These are phyloP conservation scores for Talaromyces sp. DNA, from an alignment of 2,329 filamentous ascomycete genomes.

Conservation along the genomic window DNA sequence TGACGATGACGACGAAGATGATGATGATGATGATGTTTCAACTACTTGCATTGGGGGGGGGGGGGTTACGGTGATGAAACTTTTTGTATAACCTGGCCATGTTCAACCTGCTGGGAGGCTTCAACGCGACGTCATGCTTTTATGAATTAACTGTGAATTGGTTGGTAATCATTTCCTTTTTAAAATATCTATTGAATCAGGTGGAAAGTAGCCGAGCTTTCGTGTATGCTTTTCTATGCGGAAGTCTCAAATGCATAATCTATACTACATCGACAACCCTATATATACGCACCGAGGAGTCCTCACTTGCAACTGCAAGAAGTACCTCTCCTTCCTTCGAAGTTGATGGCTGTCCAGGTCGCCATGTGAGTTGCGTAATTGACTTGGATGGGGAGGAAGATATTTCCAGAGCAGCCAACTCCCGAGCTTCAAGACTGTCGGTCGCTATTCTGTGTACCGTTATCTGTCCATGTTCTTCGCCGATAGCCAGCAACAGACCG, in stretches of 20 bases:
- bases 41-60: slow-evolving; percentile 20
- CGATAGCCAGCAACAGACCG: slow-evolving; percentile 41
- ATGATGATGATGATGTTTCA: slow-evolving; percentile 15
- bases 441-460: slow-evolving; percentile 39
- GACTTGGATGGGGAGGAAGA: slow-evolving; percentile 58
- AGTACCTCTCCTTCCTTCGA: slow-evolving; percentile 3
- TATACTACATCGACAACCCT: slow-evolving; percentile 32
- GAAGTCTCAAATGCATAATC: slow-evolving; percentile 14
- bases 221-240: neutral
- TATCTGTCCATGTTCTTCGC: slow-evolving; percentile 47
- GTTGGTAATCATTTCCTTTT: neutral
- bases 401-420: slow-evolving; percentile 32
- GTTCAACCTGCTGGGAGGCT: slow-evolving; percentile 21
- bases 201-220: neutral
- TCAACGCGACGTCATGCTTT: slow-evolving; percentile 22
- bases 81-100: slow-evolving; percentile 18
- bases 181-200: no score
- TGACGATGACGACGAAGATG: neutral
- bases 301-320: slow-evolving; percentile 46
- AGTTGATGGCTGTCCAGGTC: slow-evolving; percentile 41
- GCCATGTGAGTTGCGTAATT: slow-evolving; percentile 67
- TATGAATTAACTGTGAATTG: neutral
- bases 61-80: slow-evolving; percentile 14
- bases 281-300: slow-evolving; percentile 43
- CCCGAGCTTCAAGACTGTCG: slow-evolving; percentile 29